phyloP scores from a whole-genome alignment of 108 stramenopile species.

The Asterionellopsis glacialis region DNA sequence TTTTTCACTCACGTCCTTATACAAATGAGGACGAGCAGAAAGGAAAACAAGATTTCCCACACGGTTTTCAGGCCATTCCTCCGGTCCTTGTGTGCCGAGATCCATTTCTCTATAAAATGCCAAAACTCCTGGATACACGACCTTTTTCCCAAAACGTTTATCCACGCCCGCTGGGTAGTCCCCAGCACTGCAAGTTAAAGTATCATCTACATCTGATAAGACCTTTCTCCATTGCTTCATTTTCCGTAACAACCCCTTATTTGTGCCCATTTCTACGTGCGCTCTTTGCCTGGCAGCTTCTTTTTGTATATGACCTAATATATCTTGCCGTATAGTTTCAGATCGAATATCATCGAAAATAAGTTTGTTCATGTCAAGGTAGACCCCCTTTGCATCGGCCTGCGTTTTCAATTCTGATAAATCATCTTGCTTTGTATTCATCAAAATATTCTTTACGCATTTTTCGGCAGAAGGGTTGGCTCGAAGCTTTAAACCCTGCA shows the following conservation, averaged over 20 bases:
- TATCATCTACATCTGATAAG: conserved; percentile 97
- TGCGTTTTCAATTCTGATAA: conserved; percentile 91
- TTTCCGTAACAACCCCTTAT: conserved; percentile 21
- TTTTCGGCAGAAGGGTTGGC: conserved; percentile 84
- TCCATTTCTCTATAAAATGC: conserved; percentile 97
- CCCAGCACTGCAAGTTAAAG: conserved; percentile 90
- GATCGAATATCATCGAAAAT: conserved; percentile 93
- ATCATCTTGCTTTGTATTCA: conserved; percentile 88
- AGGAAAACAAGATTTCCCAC: conserved; percentile 95
- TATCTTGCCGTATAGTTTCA: conserved; percentile 81
- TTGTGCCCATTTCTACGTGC: conserved; percentile 69
- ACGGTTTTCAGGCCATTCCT: conserved; percentile 79
- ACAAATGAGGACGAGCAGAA: conserved; percentile 96
- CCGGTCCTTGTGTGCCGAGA: conserved; percentile 84
- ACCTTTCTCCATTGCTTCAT: conserved; percentile 88
- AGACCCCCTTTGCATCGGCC: conserved; percentile 91
- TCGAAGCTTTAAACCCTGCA: conserved; percentile 78
- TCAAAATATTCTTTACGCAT: conserved; percentile 91
- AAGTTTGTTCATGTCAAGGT: conserved; percentile 91
- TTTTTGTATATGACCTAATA: conserved; percentile 86
- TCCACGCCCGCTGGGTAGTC: conserved; percentile 95
- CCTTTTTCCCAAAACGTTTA: conserved; percentile 73
- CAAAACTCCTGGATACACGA: conserved; percentile 95
- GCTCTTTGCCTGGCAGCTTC: conserved; percentile 92
- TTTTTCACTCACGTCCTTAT: conserved; percentile 94